Conservation (phyloP, 2,329 filamentous ascomycete genomes). For the Geosmithia flava region DNA sequence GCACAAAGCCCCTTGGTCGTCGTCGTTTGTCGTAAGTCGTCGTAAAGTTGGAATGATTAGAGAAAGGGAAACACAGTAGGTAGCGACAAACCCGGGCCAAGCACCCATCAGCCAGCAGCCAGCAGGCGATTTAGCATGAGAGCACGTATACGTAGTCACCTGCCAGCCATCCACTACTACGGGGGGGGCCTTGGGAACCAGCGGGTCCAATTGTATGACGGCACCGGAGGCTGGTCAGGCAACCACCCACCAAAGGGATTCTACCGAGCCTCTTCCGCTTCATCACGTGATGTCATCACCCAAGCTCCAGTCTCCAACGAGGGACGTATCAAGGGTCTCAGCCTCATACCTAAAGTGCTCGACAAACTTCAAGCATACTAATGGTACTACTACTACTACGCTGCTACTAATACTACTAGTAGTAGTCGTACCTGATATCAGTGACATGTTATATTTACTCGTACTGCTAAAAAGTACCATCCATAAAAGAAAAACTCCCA, state of each 20-base stretch:
- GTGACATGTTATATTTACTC: too few species aligned
- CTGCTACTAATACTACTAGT: too few species aligned
- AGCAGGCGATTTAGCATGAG: too few species aligned
- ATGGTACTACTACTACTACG: too few species aligned
- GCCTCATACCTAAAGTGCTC: too few species aligned
- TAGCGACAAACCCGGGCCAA: too few species aligned
- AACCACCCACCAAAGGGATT: neutral
- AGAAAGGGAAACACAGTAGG: neutral
- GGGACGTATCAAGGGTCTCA: too few species aligned
- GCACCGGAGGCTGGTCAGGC: constrained; percentile 2
- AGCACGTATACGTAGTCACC: constrained; percentile 1
- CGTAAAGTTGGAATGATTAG: neutral
- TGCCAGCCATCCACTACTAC: neutral
- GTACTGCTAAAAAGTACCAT: too few species aligned
- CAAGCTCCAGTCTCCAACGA: neutral
- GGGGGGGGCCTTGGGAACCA: neutral
- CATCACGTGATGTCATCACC: neutral
- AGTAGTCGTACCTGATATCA: too few species aligned
- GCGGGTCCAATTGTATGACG: constrained; percentile 1
- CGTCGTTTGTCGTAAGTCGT: neutral
- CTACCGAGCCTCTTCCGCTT: constrained; percentile 1
- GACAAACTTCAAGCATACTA: too few species aligned
- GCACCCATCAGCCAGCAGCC: too few species aligned
- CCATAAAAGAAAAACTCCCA: too few species aligned
- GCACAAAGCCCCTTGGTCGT: neutral